Conservation (phyloP, 768 basidiomycete species). For the Trametes gibbosa region DNA sequence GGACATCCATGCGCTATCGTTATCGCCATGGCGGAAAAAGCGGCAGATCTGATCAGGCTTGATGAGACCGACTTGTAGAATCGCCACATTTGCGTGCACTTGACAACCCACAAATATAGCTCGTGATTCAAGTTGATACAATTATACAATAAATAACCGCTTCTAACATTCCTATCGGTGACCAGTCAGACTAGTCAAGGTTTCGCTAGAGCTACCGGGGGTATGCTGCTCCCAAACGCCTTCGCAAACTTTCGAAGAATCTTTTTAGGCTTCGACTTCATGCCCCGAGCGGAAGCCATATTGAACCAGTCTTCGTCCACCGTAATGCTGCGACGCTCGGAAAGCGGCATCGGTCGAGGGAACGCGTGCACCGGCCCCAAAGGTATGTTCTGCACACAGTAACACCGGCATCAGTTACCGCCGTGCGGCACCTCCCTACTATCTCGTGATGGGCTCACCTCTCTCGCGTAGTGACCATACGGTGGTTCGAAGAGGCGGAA, state of each 20-base stretch:
- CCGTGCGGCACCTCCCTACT: too few relatives aligned
- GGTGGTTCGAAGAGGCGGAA: background rate
- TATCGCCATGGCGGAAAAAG: conserved; percentile 18
- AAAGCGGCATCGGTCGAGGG: background rate
- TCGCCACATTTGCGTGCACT: too few relatives aligned
- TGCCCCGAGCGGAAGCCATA: background rate
- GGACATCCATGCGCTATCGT: conserved; percentile 15
- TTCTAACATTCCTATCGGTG: too few relatives aligned
- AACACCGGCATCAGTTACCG: background rate
- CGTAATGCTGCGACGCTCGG: background rate
- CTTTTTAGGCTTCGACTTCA: background rate
- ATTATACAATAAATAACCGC: too few relatives aligned
- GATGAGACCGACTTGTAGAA: background rate
- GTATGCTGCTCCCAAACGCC: background rate
- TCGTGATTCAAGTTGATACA: too few relatives aligned
- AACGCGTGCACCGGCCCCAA: background rate
- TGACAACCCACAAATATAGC: too few relatives aligned
- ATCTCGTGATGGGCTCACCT: background rate
- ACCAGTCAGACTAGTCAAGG: background rate
- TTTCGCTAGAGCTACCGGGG: background rate
- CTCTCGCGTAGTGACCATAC: conserved; percentile 1
- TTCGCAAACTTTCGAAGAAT: background rate
- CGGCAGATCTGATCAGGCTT: conserved; percentile 15
- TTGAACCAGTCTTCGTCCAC: background rate
- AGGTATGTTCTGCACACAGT: background rate